Evolutionary conservation across 108 stramenopile species (phyloP).

Genomic region (Pelagomonas calceolata): DNA sequence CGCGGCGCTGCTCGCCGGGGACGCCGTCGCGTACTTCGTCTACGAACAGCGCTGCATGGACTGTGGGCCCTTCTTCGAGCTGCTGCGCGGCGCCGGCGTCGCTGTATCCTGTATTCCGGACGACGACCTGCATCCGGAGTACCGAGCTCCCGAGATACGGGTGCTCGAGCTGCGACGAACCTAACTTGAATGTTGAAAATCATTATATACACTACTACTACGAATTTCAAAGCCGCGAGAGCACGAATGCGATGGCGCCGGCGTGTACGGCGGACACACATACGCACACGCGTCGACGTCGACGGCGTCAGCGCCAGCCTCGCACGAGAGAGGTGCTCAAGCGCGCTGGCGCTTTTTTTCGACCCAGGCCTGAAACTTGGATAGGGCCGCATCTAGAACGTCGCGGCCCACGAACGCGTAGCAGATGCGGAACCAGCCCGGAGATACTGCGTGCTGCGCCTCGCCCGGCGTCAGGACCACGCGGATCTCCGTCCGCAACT

Average conservation of each 20-base stretch:
- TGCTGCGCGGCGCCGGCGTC: neutral
- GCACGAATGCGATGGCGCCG: no score
- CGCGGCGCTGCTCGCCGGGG: neutral
- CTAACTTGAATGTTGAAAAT: no score
- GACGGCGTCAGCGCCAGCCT: no score
- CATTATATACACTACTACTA: no score
- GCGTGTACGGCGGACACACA: no score
- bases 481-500: conserved; percentile 52
- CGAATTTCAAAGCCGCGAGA: no score
- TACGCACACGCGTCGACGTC: no score
- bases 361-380: no score
- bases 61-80: neutral
- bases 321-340: no score
- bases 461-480: conserved; percentile 72
- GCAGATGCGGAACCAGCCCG: conserved; percentile 79
- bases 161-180: neutral
- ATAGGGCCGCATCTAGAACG: conserved; percentile 55
- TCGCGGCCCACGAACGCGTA: conserved; percentile 62
- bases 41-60: neutral
- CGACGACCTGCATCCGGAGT: neutral
- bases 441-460: conserved; percentile 49
- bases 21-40: neutral
- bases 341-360: no score
- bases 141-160: neutral
- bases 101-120: neutral